Base-by-base conservation (phyloP, 2,329 filamentous ascomycete genomes). In the Colletotrichum sp. region DNA sequence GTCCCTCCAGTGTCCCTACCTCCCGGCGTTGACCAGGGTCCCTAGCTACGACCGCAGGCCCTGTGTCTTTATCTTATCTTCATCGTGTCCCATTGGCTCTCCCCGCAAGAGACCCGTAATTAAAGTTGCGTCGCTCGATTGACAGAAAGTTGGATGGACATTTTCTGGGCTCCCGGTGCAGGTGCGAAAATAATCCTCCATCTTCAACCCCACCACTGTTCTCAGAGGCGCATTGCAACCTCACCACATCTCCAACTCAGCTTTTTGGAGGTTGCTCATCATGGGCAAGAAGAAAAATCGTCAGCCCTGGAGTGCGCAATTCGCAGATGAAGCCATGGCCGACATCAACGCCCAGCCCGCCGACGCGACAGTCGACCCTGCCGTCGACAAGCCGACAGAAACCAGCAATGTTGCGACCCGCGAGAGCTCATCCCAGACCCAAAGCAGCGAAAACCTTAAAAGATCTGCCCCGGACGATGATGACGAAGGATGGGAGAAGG, bases 401-500 rank as follows among this genome's bases (percentile, higher is more conserved):
- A 52, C 36, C 32, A 52, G 57, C 21, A 59, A 65, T 13, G 15
- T 18, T 26, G 21, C 44, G 28, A 44, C 67, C 6, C 71, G 63
- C 24, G 75, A 77, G 32, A 65, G 68, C 63, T 76, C 77, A 36
- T 71, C 78, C 7, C 77, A 72, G 26, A 80, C 60, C 30, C 80
- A 81, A 59, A 86, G 84, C 76, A 80, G 80, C 16, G 82, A 84
- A 72, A 88, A 87, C 77, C 84, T 89, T 44, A 91, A 91, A 83
- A 88, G 89, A 60, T 76, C 87, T 5, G 87, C 84, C 68, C 86
- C 89, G 26, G 80, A 78, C n/a, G 84, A 83, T n/a, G 80, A 78
- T 21, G 82, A 84, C 71, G 85, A 82, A 69, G 89, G 87, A 60
- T 93, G 91, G 91, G 86, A 91, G 80, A 89, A 88, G 21, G 88